A percentile compares a stretch with the other conserved stretches of the same genome.
Evolutionary conservation across 768 basidiomycete species (phyloP).

Genomic region (Mycena capillaripes): DNA sequence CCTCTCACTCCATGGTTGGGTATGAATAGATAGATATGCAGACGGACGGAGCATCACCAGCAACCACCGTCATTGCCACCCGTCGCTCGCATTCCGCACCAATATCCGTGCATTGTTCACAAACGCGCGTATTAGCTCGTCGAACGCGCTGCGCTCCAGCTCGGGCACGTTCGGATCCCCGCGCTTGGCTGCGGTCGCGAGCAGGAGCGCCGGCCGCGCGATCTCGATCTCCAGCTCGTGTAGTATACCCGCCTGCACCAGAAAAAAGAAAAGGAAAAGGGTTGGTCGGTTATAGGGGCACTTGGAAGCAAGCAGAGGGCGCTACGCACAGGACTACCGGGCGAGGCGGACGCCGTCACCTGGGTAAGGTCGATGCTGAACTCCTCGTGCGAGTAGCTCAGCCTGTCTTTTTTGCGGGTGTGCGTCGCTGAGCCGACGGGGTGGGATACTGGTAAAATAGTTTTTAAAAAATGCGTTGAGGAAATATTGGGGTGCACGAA

Average conservation of each 20-base stretch:
- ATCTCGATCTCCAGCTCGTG: conserved; percentile 96
- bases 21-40: conserved; percentile 10
- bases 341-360: conserved; percentile 72
- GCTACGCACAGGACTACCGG: conserved; percentile 64
- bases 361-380: conserved; percentile 95
- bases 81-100: conserved; percentile 72
- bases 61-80: conserved; percentile 11
- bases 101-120: conserved; percentile 95
- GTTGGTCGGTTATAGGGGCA: not conserved
- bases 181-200: conserved; percentile 79
- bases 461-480: not conserved
- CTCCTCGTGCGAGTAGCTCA: conserved; percentile 95
- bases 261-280: conserved; percentile 13
- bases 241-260: conserved; percentile 68
- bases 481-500: conserved; percentile 52
- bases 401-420: conserved; percentile 87
- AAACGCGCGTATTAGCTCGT: conserved; percentile 92
- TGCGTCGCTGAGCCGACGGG: conserved; percentile 74
- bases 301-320: no score
- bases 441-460: conserved; percentile 63
- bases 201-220: conserved; percentile 76
- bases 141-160: conserved; percentile 81
- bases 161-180: conserved; percentile 71
- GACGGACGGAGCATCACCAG: not conserved
- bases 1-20: not conserved